Percentiles rank a stretch among this genome's conserved stretches.
Conservation (phyloP, 2,329 filamentous ascomycete genomes). For the Colletotrichum scovillei region DNA sequence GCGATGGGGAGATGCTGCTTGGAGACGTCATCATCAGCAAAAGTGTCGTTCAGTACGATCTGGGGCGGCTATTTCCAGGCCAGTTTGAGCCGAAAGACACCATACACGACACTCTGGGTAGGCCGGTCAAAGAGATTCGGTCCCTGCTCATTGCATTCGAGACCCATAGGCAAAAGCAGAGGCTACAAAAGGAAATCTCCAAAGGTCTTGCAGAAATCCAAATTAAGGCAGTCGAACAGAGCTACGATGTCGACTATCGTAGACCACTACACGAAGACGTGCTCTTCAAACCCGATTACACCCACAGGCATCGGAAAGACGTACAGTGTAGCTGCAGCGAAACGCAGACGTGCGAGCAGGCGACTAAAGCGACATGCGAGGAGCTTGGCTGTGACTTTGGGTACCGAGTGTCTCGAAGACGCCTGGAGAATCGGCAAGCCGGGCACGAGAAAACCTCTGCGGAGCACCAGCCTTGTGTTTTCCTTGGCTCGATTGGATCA, state of each 20-base stretch:
- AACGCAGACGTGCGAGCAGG: constrained; percentile 36
- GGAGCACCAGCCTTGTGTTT: background rate
- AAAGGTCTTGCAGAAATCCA: background rate
- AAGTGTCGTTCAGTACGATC: constrained; percentile 43
- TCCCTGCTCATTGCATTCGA: constrained; percentile 37
- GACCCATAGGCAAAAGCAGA: constrained; percentile 23
- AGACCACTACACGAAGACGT: constrained; percentile 45
- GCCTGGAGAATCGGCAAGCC: background rate
- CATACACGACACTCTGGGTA: constrained; percentile 41
- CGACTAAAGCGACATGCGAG: constrained; percentile 35
- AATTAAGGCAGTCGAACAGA: background rate
- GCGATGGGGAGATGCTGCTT: constrained; percentile 36
- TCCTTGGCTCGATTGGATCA: constrained; percentile 31
- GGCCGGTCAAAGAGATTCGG: constrained; percentile 43
- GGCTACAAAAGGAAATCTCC: background rate
- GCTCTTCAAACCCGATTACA: constrained; percentile 45
- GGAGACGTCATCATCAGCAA: constrained; percentile 49
- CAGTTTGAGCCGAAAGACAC: constrained; percentile 41
- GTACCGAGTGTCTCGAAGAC: background rate
- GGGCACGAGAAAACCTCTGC: background rate
- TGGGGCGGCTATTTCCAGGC: constrained; percentile 40
- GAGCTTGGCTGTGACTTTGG: constrained; percentile 41
- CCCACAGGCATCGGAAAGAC: constrained; percentile 44
- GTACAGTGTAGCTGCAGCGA: background rate
- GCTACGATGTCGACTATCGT: constrained; percentile 27